phyloP scores from a whole-genome alignment of 345 rosid genomes.

The Combretum micranthum region DNA sequence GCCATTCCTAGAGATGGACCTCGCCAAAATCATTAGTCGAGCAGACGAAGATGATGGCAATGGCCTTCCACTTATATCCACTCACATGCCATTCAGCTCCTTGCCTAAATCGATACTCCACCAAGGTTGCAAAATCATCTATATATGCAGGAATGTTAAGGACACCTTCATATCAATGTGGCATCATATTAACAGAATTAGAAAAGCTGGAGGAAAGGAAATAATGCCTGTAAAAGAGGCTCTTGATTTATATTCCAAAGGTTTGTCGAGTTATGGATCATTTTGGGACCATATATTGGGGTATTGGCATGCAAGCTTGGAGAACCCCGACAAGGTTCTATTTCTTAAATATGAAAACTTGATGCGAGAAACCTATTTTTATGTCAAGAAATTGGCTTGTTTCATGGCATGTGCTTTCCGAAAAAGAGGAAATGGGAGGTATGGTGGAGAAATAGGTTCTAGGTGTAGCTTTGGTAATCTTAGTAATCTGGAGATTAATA shows the following conservation, averaged over 20 bases:
- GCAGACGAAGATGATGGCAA: not conserved
- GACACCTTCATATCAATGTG: conserved; percentile 4
- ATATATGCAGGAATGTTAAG: conserved; percentile 10
- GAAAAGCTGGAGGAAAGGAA: not conserved
- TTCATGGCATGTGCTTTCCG: conserved; percentile 6
- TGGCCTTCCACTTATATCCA: not conserved
- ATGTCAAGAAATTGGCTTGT: not conserved
- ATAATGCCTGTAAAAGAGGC: not conserved
- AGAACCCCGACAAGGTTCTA: not conserved
- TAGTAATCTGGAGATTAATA: conserved; percentile 13
- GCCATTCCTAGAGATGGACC: not conserved
- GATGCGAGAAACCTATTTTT: not conserved
- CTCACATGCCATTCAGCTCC: not conserved
- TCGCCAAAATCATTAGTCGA: not conserved
- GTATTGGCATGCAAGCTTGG: conserved; percentile 2
- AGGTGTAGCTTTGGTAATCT: too few species aligned
- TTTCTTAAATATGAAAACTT: conserved; percentile 7
- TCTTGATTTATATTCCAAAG: conserved; percentile 2
- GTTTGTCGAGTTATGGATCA: not conserved
- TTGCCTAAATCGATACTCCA: not conserved
- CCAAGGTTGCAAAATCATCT: conserved; percentile 5
- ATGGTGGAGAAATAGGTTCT: not conserved
- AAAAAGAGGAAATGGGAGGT: not conserved
- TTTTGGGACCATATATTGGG: conserved; percentile 9
- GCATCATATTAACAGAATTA: not conserved